A percentile compares a stretch with the other conserved stretches of the same genome.
Evolutionary conservation across 2,329 filamentous ascomycete genomes (phyloP).

Genomic region (Phyllachora maydis): DNA sequence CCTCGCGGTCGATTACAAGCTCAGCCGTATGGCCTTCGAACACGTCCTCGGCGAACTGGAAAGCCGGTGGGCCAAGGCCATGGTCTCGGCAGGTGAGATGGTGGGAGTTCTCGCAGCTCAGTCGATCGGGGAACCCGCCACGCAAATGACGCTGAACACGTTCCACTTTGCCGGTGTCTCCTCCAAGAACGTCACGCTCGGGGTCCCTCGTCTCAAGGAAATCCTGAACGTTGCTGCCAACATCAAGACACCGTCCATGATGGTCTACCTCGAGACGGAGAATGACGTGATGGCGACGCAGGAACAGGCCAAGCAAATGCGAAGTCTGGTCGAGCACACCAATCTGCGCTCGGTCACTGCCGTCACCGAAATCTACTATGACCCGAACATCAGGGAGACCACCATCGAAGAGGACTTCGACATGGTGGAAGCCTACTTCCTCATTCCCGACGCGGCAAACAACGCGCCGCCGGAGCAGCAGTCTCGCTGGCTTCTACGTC

Average conservation of each 20-base stretch:
- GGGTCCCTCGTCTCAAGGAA: slow-evolving; percentile 97
- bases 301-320: slow-evolving; percentile 65
- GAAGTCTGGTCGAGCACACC: slow-evolving; percentile 84
- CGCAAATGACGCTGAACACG: slow-evolving; percentile 98
- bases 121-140: slow-evolving; percentile 95
- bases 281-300: slow-evolving; percentile 50
- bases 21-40: slow-evolving; percentile 83
- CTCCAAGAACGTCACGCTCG: slow-evolving; percentile 97
- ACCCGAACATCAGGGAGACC: slow-evolving; percentile 72
- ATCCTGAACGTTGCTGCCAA: slow-evolving; percentile 96
- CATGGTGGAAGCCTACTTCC: slow-evolving; percentile 92
- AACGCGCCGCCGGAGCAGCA: slow-evolving; percentile 45
- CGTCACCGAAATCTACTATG: slow-evolving; percentile 91
- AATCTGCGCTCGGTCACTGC: slow-evolving; percentile 81
- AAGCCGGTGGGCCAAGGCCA: slow-evolving; percentile 66
- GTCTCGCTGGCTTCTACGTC: slow-evolving; percentile 87
- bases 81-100: slow-evolving; percentile 92
- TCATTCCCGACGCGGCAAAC: slow-evolving; percentile 71
- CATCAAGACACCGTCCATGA: slow-evolving; percentile 97
- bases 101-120: slow-evolving; percentile 94
- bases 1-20: slow-evolving; percentile 64
- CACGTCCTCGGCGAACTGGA: slow-evolving; percentile 84
- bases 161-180: slow-evolving; percentile 99
- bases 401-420: slow-evolving; percentile 75
- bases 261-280: slow-evolving; percentile 55